Evolutionary conservation across 2,329 filamentous ascomycete genomes (phyloP).

Genomic region (Penicillium sp.): DNA sequence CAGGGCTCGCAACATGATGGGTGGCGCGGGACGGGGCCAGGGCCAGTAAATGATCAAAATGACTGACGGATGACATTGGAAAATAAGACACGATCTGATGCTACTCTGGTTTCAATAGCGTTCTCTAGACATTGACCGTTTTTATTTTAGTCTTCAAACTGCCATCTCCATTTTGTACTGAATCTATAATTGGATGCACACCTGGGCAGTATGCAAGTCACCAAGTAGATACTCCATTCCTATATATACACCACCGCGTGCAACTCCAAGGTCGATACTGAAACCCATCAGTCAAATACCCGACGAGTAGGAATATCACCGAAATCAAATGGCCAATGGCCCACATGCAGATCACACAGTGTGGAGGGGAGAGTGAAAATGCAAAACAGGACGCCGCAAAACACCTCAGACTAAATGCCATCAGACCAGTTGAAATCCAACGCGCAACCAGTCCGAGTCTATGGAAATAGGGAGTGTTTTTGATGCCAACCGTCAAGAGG

Average conservation of each 20-base stretch:
- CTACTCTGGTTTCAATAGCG: slow-evolving; percentile 16
- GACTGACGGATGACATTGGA: slow-evolving; percentile 14
- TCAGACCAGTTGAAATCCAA: slow-evolving; percentile 20
- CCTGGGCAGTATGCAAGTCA: not conserved
- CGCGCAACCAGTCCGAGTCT: slow-evolving; percentile 16
- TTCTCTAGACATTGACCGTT: slow-evolving; percentile 16
- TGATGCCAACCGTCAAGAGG: not conserved
- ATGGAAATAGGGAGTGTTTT: slow-evolving; percentile 13
- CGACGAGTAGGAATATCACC: slow-evolving; percentile 3
- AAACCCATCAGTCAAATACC: not conserved
- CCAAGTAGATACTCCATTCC: slow-evolving; percentile 8
- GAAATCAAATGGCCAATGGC: slow-evolving; percentile 6
- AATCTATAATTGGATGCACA: not conserved
- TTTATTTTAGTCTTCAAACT: not conserved
- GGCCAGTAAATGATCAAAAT: slow-evolving; percentile 17
- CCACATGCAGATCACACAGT: slow-evolving; percentile 19
- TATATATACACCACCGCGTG: slow-evolving; percentile 17
- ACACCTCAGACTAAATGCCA: slow-evolving; percentile 24
- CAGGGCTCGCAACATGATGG: slow-evolving; percentile 66
- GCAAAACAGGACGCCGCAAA: slow-evolving; percentile 21
- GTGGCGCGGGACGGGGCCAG: slow-evolving; percentile 42
- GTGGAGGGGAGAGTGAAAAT: slow-evolving; percentile 31
- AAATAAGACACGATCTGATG: slow-evolving; percentile 20
- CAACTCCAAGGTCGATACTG: slow-evolving; percentile 1
- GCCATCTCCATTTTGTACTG: not conserved